Evolutionary conservation across 2,329 filamentous ascomycete species (phyloP).

Genomic region (Fusarium bulbicola): DNA sequence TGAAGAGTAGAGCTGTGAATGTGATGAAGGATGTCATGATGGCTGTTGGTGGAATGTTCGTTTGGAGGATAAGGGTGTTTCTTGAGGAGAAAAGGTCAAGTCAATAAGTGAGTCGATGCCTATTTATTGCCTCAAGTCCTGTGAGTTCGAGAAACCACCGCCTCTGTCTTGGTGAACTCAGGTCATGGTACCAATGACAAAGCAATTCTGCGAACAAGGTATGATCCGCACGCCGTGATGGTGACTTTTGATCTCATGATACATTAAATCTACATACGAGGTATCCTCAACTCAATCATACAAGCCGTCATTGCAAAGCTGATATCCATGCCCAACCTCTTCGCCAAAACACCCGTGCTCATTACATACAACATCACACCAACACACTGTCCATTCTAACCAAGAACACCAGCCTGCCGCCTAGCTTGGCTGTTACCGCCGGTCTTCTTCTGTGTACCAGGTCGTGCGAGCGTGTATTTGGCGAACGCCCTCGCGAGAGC

Average conservation of each 20-base stretch:
- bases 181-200: too few relatives aligned
- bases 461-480: conserved; percentile 79
- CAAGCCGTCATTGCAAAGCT: conserved; percentile 27
- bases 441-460: conserved; percentile 48
- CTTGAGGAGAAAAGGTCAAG: neutral
- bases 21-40: neutral
- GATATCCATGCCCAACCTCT: conserved; percentile 22
- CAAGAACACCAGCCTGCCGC: conserved; percentile 44
- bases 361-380: neutral
- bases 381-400: conserved; percentile 19
- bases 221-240: neutral
- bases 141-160: neutral
- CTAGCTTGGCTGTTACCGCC: conserved; percentile 39
- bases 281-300: conserved; percentile 10
- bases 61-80: neutral
- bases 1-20: neutral
- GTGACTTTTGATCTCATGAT: conserved; percentile 14
- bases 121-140: neutral
- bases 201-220: neutral
- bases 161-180: neutral
- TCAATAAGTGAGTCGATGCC: too few relatives aligned
- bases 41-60: too few relatives aligned
- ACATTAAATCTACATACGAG: conserved; percentile 32
- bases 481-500: conserved; percentile 92
- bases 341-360: conserved; percentile 17